phyloP scores from a whole-genome alignment of 1,284 basidiomycete genomes.

The Boletus mariae region DNA sequence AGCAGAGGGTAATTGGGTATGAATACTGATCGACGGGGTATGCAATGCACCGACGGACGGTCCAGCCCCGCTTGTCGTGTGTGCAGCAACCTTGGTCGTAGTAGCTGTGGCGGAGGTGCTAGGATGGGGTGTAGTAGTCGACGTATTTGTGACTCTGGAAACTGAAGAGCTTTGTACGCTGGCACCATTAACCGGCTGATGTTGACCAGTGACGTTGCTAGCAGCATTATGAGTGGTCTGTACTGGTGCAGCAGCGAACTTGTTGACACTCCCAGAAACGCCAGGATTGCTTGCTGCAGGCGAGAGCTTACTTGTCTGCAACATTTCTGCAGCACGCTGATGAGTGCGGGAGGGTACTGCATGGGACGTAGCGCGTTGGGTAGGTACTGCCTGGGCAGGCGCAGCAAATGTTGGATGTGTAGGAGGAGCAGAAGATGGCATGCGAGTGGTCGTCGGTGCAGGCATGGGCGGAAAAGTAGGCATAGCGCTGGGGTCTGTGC shows the following conservation, averaged over 20 bases:
- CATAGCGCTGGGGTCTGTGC: slow-evolving; percentile 7
- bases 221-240: slow-evolving; percentile 10
- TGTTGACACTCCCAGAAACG: slow-evolving; percentile 9
- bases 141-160: slow-evolving; percentile 9
- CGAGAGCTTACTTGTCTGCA: slow-evolving; percentile 21
- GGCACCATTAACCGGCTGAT: slow-evolving; percentile 10
- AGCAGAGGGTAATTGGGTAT: slow-evolving; percentile 11
- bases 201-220: slow-evolving; percentile 2
- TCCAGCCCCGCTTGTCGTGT: slow-evolving; percentile 2
- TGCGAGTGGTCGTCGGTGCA: slow-evolving; percentile 14
- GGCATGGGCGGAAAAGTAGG: slow-evolving; percentile 19
- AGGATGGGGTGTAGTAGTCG: slow-evolving; percentile 1
- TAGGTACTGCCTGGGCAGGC: slow-evolving; percentile 6
- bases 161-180: slow-evolving; percentile 6
- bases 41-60: slow-evolving; percentile 8
- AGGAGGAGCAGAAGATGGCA: slow-evolving; percentile 23
- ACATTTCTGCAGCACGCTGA: slow-evolving; percentile 24
- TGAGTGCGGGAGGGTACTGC: slow-evolving; percentile 16
- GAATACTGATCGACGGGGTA: slow-evolving; percentile 2
- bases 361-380: slow-evolving; percentile 20
- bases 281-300: neutral
- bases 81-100: slow-evolving; percentile 7
- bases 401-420: slow-evolving; percentile 15
- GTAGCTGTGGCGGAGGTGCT: slow-evolving; percentile 3
- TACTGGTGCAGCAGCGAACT: slow-evolving; percentile 1